phyloP scores from a whole-genome alignment of 2,329 filamentous ascomycete genomes.

The Sporothrix pseudoabietina region DNA sequence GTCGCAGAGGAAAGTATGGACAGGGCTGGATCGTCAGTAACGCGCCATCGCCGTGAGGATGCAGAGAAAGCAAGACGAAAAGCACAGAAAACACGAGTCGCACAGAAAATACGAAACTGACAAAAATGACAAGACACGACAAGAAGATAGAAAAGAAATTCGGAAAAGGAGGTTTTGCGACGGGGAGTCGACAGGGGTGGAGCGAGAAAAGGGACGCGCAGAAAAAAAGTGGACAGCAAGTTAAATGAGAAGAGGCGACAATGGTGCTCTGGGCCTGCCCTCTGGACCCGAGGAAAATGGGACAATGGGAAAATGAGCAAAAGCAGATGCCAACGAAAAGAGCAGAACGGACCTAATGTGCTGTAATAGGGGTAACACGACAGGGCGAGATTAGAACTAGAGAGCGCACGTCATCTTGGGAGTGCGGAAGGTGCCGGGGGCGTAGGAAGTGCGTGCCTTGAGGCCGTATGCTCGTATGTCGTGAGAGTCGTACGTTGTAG shows the following conservation, averaged over 20 bases:
- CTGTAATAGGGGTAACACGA: conserved; percentile 10
- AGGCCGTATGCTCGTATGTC: background rate
- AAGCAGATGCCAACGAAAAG: background rate
- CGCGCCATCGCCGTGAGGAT: conserved; percentile 18
- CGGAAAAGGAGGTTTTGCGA: conserved; percentile 22
- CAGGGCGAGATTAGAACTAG: conserved; percentile 16
- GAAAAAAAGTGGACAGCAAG: conserved; percentile 31
- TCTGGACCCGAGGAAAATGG: background rate
- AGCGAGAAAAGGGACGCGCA: conserved; percentile 28
- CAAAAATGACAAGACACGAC: background rate
- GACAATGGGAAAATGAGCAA: conserved; percentile 13
- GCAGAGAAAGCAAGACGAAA: conserved; percentile 3
- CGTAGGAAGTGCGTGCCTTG: background rate
- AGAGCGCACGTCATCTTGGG: conserved; percentile 32
- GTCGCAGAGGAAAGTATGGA: conserved; percentile 2
- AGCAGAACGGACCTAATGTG: conserved; percentile 4
- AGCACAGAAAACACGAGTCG: background rate
- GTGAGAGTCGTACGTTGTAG: background rate
- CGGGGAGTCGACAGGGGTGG: conserved; percentile 27
- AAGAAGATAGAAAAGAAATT: background rate
- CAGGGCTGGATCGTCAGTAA: conserved; percentile 24
- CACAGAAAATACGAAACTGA: background rate
- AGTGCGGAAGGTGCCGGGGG: background rate
- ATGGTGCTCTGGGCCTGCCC: too few species aligned
- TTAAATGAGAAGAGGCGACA: conserved; percentile 29